Base-by-base conservation (phyloP, 148 eudicot species). In the Fallopia convolvulus region DNA sequence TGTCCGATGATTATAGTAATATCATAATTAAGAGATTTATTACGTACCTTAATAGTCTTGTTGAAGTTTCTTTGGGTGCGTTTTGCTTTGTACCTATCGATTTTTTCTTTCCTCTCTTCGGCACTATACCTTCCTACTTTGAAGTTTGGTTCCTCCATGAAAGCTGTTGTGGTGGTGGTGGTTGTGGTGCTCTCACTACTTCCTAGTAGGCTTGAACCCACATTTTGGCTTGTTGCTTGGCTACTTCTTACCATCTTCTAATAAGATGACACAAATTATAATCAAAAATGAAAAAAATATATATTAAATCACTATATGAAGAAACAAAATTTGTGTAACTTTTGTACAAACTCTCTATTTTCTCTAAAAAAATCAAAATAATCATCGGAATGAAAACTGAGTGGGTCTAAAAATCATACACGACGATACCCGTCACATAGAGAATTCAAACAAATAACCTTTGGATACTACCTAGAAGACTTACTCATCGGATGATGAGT, bases 61-160 rank as follows among this genome's bases (percentile, higher is more conserved):
- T 88, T 94, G 81, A 92, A 94, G 74, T 94, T 94, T 76, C 98
- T 85, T 20, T 84, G 97, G 46, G 89, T 89, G 44, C 97, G 92
- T 76, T 94, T 94, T 7, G 97, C 96, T 84, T 85, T 86, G 83
- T 94, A 94, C 79, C 96, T 81, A 68, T 88, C 90, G 73, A 94
- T 94, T 75, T 89, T 89, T 65, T 94, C 97, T 82, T 89, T 92
- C 68, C 91, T 88, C 81, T 92, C 99, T 76, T 92, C 96, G 5
- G 92, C 90, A 83, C 81, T 92, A 76, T 94, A 94, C 41, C 86
- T 84, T 60, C 93, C 96, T 44, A 89, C 99, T 75, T 94, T 94
- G 75, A 85, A 81, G 80, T 86, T 90, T 36, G 87, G 79, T 68
- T 90, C 98, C 80, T 94, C 97, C 75, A 85, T 84, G 60, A 79